phyloP scores from a whole-genome alignment of 2,329 filamentous ascomycete genomes.

The Aureobasidium mangrovei region DNA sequence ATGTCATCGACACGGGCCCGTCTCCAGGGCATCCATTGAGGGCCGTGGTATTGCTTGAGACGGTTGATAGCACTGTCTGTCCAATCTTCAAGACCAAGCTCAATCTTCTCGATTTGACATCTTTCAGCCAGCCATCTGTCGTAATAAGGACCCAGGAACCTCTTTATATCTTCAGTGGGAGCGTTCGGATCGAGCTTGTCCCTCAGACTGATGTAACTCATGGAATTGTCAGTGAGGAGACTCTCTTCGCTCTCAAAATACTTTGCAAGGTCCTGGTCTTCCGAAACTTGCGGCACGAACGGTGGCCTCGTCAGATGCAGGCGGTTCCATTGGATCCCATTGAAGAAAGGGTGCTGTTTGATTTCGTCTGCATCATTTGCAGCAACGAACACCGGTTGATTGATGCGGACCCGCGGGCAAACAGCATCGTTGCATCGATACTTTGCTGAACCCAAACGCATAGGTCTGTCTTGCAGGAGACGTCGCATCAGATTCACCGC shows the following conservation, averaged over 20 bases:
- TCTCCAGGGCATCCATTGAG: constrained; percentile 24
- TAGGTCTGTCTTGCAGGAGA: constrained; percentile 49
- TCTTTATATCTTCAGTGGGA: constrained; percentile 1
- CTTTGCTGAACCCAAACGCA: constrained; percentile 64
- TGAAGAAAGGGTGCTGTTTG: constrained; percentile 81
- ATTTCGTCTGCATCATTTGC: constrained; percentile 81
- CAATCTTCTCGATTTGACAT: constrained; percentile 21
- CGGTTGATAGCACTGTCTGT: constrained; percentile 23
- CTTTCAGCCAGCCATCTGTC: constrained; percentile 20
- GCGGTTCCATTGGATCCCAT: constrained; percentile 65
- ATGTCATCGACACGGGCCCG: constrained; percentile 21
- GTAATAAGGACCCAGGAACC: constrained; percentile 17
- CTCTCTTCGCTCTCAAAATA: constrained; percentile 83
- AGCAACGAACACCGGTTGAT: constrained; percentile 53
- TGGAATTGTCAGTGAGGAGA: constrained; percentile 38
- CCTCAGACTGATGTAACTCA: constrained; percentile 18
- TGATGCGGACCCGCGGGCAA: constrained; percentile 23
- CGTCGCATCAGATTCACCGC: too few species aligned
- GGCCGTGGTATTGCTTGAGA: constrained; percentile 25
- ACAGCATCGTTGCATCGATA: constrained; percentile 59
- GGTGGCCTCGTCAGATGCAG: constrained; percentile 65
- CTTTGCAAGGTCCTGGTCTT: constrained; percentile 51
- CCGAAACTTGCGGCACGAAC: constrained; percentile 63
- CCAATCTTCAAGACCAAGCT: constrained; percentile 25
- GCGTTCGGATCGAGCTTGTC: constrained; percentile 18